A percentile compares a stretch with the other conserved stretches of the same genome.
These are phyloP conservation scores for Dothiorella sarmentorum DNA, from an alignment of 2,329 filamentous ascomycete genomes.

Conservation along the genomic window DNA sequence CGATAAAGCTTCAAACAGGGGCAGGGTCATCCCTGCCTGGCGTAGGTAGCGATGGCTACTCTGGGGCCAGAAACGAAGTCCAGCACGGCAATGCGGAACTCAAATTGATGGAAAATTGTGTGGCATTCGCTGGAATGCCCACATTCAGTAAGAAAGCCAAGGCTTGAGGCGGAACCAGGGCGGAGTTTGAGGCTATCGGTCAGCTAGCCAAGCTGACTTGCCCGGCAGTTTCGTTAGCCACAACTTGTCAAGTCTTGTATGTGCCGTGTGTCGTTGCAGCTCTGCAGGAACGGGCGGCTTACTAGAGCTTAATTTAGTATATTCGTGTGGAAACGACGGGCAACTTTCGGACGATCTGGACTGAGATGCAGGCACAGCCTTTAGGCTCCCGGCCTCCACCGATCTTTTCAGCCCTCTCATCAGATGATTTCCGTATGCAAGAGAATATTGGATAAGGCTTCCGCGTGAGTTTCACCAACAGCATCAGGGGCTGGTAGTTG, in stretches of 20 bases:
- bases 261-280: not conserved
- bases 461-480: not conserved
- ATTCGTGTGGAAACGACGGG: not conserved
- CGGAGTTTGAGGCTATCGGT: not conserved
- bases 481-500: not conserved
- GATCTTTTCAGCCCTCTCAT: not conserved
- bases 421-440: conserved; percentile 6
- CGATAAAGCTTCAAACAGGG: not conserved
- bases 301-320: conserved; percentile 10
- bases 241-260: not conserved
- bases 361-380: conserved; percentile 6
- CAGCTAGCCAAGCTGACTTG: conserved; percentile 9
- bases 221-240: conserved; percentile 5
- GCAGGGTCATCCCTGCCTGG: not conserved
- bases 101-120: conserved; percentile 14
- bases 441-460: conserved; percentile 7
- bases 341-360: not conserved
- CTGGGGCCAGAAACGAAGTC: not conserved
- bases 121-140: not conserved
- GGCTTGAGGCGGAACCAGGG: conserved; percentile 2
- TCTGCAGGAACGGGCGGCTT: conserved; percentile 5
- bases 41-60: not conserved
- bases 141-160: conserved; percentile 12
- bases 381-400: not conserved
- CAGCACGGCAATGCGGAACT: not conserved